Base-by-base conservation (phyloP, 225 moss, liverwort and hornwort genomes). In the Asterella californica region DNA sequence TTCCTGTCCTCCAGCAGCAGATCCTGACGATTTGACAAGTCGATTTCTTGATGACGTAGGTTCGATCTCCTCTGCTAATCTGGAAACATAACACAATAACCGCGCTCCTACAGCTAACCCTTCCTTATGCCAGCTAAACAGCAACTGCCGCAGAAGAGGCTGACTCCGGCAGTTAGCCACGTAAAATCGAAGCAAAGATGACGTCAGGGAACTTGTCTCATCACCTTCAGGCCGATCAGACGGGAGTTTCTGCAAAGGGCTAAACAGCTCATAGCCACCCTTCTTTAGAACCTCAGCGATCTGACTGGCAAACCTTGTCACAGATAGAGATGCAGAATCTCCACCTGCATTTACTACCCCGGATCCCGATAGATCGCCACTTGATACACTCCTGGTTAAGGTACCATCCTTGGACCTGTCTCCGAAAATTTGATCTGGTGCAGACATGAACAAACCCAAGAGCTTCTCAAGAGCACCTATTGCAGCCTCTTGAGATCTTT, bases 71-170 rank as follows among this genome's bases (percentile, higher is more conserved):
- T 95, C 99, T 33, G 93, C 92, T 72, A 95, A 86, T 84, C 94
- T 91, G 74, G 92, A 94, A 37, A 91, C 92, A 66, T 93, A 89
- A 80, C 99, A 99, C 45, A 99, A 90, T 6, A 99, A 79, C 81
- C 99, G 88, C 32, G 99, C 91, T 74, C 99, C 99, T 32, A 99
- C 99, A 37, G 92, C 86, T 30, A 93, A 82, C 38, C 90, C 99
- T 79, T 91, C 92, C 55, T 86, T 88, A 77, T 99, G 90, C 99
- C 95, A 95, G 67, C 89, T 91, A 81, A 90, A 87, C 4, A 99
- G 87, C 78, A 99, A 85, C 72, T 91, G 90, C n/a, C 91, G 88
- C 83, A 99, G 70, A 76, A 90, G 87, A 17, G 94, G 99, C 81
- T 92, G 90, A 54, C 83, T 87, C 69, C 82, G 82, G n/a, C 81